Evolutionary conservation across 176 grass and related monocot genomes (phyloP).

Genomic region (Hordeum marinum): DNA sequence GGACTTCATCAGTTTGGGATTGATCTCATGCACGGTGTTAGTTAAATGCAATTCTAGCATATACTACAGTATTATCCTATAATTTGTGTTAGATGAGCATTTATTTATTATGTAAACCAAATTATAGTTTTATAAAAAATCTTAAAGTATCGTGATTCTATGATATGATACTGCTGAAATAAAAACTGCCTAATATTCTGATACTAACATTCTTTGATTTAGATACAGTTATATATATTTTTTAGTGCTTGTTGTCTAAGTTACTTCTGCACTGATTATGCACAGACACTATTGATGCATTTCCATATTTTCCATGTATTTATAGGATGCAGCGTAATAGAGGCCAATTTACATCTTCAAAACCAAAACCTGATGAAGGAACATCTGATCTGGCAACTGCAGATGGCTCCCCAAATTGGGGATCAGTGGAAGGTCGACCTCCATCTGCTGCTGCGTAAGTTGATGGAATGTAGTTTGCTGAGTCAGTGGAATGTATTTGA

Average conservation of each 20-base stretch:
- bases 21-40: neutral
- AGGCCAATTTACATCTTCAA: conserved; percentile 97
- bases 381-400: conserved; percentile 34
- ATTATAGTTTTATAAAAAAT: neutral
- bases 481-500: neutral
- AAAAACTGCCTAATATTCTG: neutral
- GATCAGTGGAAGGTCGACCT: conserved; percentile 76
- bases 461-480: neutral
- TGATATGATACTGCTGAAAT: neutral
- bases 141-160: neutral
- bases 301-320: conserved; percentile 4
- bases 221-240: neutral
- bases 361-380: conserved; percentile 76
- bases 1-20: neutral
- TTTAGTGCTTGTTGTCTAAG: neutral
- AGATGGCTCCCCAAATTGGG: conserved; percentile 76
- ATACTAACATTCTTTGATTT: neutral
- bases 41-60: neutral
- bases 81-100: neutral
- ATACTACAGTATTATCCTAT: neutral
- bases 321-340: conserved; percentile 97
- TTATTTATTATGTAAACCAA: neutral
- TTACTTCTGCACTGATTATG: neutral
- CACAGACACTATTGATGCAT: neutral
- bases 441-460: conserved; percentile 80